These are phyloP conservation scores for Suillus ampliporus DNA, from an alignment of 768 basidiomycete genomes.

Conservation along the genomic window DNA sequence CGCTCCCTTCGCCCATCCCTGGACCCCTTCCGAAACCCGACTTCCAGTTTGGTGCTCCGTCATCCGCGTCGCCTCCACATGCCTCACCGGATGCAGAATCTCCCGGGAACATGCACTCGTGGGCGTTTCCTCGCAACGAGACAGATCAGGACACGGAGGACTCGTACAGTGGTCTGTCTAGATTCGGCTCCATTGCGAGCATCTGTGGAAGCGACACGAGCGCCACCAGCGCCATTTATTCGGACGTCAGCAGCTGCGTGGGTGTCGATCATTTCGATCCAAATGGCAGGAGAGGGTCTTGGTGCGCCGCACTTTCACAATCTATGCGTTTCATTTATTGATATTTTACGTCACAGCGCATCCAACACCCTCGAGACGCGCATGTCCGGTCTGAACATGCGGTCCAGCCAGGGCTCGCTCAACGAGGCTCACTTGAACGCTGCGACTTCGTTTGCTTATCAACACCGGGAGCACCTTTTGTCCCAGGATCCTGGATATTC, in stretches of 20 bases:
- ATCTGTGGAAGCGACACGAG: slow-evolving; percentile 66
- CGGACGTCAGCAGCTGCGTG: slow-evolving; percentile 48
- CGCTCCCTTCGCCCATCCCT: slow-evolving; percentile 49
- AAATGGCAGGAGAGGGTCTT: slow-evolving; percentile 40
- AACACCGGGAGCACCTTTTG: slow-evolving; percentile 29
- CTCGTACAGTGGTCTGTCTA: slow-evolving; percentile 50
- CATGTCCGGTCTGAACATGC: slow-evolving; percentile 38
- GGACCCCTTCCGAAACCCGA: slow-evolving; percentile 67
- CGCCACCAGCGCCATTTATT: slow-evolving; percentile 52
- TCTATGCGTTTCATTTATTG: slow-evolving; percentile 16
- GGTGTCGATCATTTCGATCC: slow-evolving; percentile 39
- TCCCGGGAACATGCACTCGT: slow-evolving; percentile 39
- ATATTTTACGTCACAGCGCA: slow-evolving; percentile 27
- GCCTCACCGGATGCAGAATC: slow-evolving; percentile 52
- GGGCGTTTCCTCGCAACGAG: slow-evolving; percentile 51
- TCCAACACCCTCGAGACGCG: slow-evolving; percentile 38
- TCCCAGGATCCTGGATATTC: slow-evolving; percentile 43
- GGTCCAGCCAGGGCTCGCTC: slow-evolving; percentile 39
- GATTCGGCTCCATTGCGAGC: slow-evolving; percentile 68
- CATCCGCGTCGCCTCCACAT: slow-evolving; percentile 49
- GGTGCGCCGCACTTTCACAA: slow-evolving; percentile 23
- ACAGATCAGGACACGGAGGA: slow-evolving; percentile 60
- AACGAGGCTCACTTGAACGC: slow-evolving; percentile 34
- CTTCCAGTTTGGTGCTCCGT: slow-evolving; percentile 69
- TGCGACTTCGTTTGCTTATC: slow-evolving; percentile 21